Conservation (phyloP, 2,329 filamentous ascomycete genomes). For the Drechslerella stenobrocha region DNA sequence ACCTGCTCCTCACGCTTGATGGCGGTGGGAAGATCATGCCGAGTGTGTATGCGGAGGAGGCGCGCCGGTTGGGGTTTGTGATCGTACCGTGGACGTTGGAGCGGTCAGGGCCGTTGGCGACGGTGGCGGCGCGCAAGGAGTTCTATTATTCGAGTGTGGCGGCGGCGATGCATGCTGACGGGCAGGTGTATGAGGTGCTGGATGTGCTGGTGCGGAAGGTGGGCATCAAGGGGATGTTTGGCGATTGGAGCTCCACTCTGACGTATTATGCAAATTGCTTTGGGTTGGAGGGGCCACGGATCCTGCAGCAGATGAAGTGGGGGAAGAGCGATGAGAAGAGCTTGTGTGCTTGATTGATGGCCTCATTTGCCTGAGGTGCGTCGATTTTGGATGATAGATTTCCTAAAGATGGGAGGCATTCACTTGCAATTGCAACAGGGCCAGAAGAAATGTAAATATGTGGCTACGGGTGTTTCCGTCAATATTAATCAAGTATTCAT, state of each 20-base stretch:
- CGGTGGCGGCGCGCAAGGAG: slow-evolving; percentile 60
- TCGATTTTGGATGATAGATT: no score
- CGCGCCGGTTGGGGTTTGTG: slow-evolving; percentile 65
- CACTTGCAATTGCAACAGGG: no score
- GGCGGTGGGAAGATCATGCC: slow-evolving; percentile 64
- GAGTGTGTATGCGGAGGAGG: slow-evolving; percentile 65
- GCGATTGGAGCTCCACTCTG: slow-evolving; percentile 70
- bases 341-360: slow-evolving; percentile 5
- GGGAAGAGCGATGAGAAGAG: slow-evolving; percentile 38
- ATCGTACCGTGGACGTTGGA: slow-evolving; percentile 72
- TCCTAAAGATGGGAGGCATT: no score
- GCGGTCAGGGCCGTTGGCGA: slow-evolving; percentile 65
- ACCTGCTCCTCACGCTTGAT: slow-evolving; percentile 63
- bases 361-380: no score
- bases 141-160: slow-evolving; percentile 63
- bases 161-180: slow-evolving; percentile 64
- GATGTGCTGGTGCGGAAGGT: slow-evolving; percentile 67
- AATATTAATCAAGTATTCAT: no score
- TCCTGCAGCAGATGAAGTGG: slow-evolving; percentile 44
- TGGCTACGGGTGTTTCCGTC: not conserved
- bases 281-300: slow-evolving; percentile 52
- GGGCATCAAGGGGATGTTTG: slow-evolving; percentile 66
- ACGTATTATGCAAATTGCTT: slow-evolving; percentile 75
- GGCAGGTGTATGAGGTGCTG: slow-evolving; percentile 68
- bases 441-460: not conserved